These are phyloP conservation scores for Paecilomyces fulvus DNA, from an alignment of 2,329 filamentous ascomycete species.

Conservation along the genomic window DNA sequence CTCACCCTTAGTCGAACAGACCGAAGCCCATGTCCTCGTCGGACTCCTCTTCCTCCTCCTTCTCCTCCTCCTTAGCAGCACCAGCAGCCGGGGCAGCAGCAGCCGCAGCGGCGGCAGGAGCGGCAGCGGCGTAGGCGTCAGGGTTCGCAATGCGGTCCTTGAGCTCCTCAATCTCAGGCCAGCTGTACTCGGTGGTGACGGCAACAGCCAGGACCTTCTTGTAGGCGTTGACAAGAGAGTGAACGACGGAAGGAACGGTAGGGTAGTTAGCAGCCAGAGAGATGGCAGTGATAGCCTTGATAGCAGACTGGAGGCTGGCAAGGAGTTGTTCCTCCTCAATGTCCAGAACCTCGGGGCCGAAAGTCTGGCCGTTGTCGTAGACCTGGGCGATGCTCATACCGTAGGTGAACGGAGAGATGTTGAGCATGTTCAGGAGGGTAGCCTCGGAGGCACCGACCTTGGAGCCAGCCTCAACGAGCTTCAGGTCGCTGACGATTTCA, in stretches of 20 bases:
- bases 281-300: slow-evolving; percentile 79
- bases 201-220: slow-evolving; percentile 89
- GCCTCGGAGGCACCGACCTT: slow-evolving; percentile 99
- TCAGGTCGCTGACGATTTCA: slow-evolving; percentile 96
- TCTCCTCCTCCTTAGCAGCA: slow-evolving; percentile 45
- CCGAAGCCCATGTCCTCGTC: slow-evolving; percentile 32
- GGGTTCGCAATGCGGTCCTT: slow-evolving; percentile 99
- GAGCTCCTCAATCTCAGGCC: slow-evolving; percentile 92
- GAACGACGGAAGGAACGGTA: slow-evolving; percentile 89
- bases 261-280: slow-evolving; percentile 93
- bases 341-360: slow-evolving; percentile 78
- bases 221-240: slow-evolving; percentile 95
- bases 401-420: slow-evolving; percentile 99
- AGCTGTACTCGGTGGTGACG: slow-evolving; percentile 81
- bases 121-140: slow-evolving; percentile 82
- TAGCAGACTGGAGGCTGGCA: slow-evolving; percentile 67
- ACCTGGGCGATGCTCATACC: slow-evolving; percentile 94
- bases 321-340: slow-evolving; percentile 93
- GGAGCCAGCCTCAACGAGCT: slow-evolving; percentile 84
- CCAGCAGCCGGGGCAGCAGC: slow-evolving; percentile 44
- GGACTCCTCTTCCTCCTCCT: slow-evolving; percentile 59
- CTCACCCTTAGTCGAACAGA: slow-evolving; percentile 34
- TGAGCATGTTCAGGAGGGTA: slow-evolving; percentile 98
- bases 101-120: slow-evolving; percentile 57
- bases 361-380: slow-evolving; percentile 95